Evolutionary conservation across 345 rosid genomes (phyloP), one percentile per base, ranked within the genome.

Genomic region (Brassica juncea): DNA sequence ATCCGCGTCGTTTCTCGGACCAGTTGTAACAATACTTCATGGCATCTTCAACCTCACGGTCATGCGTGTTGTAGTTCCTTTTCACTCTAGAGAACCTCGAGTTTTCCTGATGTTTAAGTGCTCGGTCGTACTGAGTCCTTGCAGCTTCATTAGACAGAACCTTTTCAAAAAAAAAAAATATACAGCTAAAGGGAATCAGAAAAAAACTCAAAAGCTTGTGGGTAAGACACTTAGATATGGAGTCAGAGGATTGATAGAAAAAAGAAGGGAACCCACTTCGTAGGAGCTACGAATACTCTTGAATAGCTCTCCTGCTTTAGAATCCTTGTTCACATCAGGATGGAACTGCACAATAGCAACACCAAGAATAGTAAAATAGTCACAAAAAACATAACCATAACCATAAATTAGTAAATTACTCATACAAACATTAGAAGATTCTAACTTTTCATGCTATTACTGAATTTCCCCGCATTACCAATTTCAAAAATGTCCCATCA

Each of bases 301-400:
- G 90, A 94, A 92, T 54, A 84, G 69, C 83, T 92, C 97, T n/a
- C 80, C 85, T 5, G 97, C 88, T 82, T 5, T 86, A 19, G 84
- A 78, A 70, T 92, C 90, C 82, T 85, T 92, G 87, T 92, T 89
- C 60, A 92, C 97, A 72, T 94, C 97, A 14, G 97, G 97, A 85
- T 94, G 99, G 76, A 86, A 86, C 97, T 94, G 87, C 23, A 81
- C 23, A 81, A 75, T 54, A 42, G 69, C 65, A 80, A 70, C 49
- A 79, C 65, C 64, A 77, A 66, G 75, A 49, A 72, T 39, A 66
- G 66, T 65, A 23, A 23, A 23, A 23, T 23, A 23, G 25, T 23
- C 25, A 35, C 68, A 15, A 14, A 49, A 19, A 32, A 5, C 35
- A 32, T 32, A 32, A 62, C 61, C 76, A 63, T 30, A 47, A 6